These are phyloP conservation scores for Aspergillus pseudoterreus DNA, from an alignment of 2,329 filamentous ascomycete species.

Conservation along the genomic window DNA sequence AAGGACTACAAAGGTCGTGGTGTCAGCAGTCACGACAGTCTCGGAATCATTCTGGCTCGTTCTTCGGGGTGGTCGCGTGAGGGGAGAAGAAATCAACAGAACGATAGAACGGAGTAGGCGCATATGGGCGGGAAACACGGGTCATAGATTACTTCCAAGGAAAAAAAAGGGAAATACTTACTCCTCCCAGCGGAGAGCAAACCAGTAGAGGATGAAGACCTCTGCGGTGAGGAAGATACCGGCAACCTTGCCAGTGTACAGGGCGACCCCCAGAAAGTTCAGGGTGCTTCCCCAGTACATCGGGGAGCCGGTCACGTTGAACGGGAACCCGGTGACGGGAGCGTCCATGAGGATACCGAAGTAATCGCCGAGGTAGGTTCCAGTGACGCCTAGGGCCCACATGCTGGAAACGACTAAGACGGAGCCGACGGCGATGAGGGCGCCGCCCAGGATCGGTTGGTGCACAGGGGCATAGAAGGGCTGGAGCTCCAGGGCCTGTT, in stretches of 20 bases:
- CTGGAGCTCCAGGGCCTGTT: slow-evolving; percentile 71
- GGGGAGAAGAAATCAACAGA: too few relatives aligned
- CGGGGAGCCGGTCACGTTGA: slow-evolving; percentile 83
- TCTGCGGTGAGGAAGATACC: slow-evolving; percentile 71
- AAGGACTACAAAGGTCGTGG: slow-evolving; percentile 54
- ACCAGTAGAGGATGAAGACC: slow-evolving; percentile 73
- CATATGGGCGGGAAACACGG: neutral
- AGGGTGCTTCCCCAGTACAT: slow-evolving; percentile 97
- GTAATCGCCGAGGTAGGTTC: slow-evolving; percentile 96
- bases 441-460: slow-evolving; percentile 62
- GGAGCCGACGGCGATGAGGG: slow-evolving; percentile 72
- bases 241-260: slow-evolving; percentile 83
- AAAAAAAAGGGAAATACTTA: slow-evolving; percentile 30
- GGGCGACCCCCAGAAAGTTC: slow-evolving; percentile 83
- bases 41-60: neutral
- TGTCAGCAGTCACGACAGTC: slow-evolving; percentile 5
- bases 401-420: slow-evolving; percentile 83
- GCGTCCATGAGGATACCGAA: slow-evolving; percentile 97
- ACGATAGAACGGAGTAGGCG: slow-evolving; percentile 1
- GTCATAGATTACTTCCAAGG: neutral
- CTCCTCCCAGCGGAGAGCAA: slow-evolving; percentile 85
- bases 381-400: slow-evolving; percentile 87
- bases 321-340: slow-evolving; percentile 92
- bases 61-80: neutral
- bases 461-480: slow-evolving; percentile 72